Percentiles rank a stretch among this genome's conserved stretches.
These are phyloP conservation scores for Adansonia rubrostipa DNA, from an alignment of 441 rosid genomes.

Conservation along the genomic window DNA sequence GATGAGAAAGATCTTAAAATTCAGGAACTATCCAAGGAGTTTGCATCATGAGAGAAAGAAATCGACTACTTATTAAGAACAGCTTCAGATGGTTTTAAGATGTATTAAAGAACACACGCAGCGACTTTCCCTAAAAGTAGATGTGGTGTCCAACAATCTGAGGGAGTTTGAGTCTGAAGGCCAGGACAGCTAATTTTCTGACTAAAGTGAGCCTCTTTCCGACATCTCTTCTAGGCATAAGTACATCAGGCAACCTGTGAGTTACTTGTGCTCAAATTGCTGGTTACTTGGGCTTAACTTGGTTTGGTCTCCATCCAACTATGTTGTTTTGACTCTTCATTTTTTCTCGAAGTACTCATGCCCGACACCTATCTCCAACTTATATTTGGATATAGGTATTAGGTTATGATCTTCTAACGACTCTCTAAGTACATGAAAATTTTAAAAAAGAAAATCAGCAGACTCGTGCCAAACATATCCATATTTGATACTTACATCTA, in stretches of 20 bases:
- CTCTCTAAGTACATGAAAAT: background rate
- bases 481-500: background rate
- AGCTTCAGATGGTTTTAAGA: slow-evolving; percentile 32
- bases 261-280: background rate
- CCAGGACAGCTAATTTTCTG: slow-evolving; percentile 26
- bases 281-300: background rate
- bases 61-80: slow-evolving; percentile 41
- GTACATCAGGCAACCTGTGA: background rate
- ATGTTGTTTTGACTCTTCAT: background rate
- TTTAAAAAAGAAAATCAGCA: background rate
- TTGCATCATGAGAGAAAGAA: slow-evolving; percentile 49
- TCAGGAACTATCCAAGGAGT: slow-evolving; percentile 36
- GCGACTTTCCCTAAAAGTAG: slow-evolving; percentile 37
- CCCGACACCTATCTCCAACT: background rate
- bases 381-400: background rate
- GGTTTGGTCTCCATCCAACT: background rate
- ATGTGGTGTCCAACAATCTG: slow-evolving; percentile 29
- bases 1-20: slow-evolving; percentile 49
- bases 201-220: background rate
- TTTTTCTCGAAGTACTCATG: background rate
- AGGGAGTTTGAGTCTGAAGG: slow-evolving; percentile 39
- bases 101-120: slow-evolving; percentile 43
- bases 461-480: background rate
- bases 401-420: background rate
- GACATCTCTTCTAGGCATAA: background rate